A percentile compares a stretch with the other conserved stretches of the same genome.
Evolutionary conservation across 371 early-diverging fungal genomes (phyloP).

Genomic region (Mucor ambiguus): DNA sequence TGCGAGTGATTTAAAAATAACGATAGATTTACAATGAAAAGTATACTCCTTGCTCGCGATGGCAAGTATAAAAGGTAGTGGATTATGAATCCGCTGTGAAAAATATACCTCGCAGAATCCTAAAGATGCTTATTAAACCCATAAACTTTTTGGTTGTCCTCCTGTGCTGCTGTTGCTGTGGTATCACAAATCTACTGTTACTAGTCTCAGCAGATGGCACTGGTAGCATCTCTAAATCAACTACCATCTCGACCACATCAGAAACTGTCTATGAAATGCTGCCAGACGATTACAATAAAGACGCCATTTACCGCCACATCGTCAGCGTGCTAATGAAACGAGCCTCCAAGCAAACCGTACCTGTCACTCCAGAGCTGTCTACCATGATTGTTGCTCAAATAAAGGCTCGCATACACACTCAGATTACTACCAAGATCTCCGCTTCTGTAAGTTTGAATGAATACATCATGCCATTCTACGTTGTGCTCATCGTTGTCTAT

Average conservation of each 20-base stretch:
- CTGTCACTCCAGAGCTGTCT: conserved; percentile 3
- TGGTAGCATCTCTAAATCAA: not conserved
- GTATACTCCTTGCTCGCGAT: not conserved
- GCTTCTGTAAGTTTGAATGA: conserved; percentile 19
- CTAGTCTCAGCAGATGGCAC: not conserved
- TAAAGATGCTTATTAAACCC: conserved; percentile 5
- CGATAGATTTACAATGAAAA: not conserved
- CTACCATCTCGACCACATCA: not conserved
- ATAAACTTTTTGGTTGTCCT: not conserved
- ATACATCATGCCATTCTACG: not conserved
- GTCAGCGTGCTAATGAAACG: not conserved
- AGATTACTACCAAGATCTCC: conserved; percentile 17
- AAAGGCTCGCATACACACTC: conserved; percentile 17
- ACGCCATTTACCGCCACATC: conserved; percentile 1
- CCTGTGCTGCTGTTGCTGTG: not conserved
- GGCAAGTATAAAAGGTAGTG: not conserved
- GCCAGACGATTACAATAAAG: not conserved
- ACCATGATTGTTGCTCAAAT: conserved; percentile 18
- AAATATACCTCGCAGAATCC: not conserved
- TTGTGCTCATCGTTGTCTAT: not conserved
- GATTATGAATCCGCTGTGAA: not conserved
- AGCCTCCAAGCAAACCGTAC: not conserved
- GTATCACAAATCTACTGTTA: not conserved
- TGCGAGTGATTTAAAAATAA: not conserved
- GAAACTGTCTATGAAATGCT: not conserved